A percentile compares a stretch with the other conserved stretches of the same genome.
phyloP scores from a whole-genome alignment of 345 rosid species.

The Clarkia xantiana region DNA sequence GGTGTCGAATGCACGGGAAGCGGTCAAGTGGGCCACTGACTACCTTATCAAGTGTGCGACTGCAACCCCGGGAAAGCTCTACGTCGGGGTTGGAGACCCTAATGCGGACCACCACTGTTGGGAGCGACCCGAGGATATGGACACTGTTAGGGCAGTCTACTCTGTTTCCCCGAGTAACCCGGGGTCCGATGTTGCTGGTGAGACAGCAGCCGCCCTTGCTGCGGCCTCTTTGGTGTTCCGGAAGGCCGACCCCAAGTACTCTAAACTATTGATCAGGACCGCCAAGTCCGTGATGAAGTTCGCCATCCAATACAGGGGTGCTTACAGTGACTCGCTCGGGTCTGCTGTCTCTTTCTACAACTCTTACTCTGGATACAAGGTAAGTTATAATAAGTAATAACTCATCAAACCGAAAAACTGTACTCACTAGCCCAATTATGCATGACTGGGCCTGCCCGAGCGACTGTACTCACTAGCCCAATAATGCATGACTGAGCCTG shows the following conservation, averaged over 20 bases:
- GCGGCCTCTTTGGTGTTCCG: conserved; percentile 89
- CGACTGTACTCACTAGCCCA: no score
- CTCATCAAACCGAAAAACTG: background rate
- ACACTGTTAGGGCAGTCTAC: conserved; percentile 54
- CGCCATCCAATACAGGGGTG: conserved; percentile 62
- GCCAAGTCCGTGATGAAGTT: conserved; percentile 62
- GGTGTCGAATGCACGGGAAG: conserved; percentile 37
- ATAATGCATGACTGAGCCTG: background rate
- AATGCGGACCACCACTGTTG: conserved; percentile 81
- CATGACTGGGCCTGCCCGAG: no score
- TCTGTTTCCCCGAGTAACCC: conserved; percentile 62
- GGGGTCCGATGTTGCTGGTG: conserved; percentile 86
- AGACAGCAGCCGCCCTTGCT: conserved; percentile 78
- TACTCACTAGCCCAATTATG: no score
- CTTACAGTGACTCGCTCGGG: conserved; percentile 74
- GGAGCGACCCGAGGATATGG: conserved; percentile 98
- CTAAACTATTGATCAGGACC: conserved; percentile 33
- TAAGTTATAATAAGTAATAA: conserved; percentile 8
- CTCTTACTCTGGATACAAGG: conserved; percentile 86
- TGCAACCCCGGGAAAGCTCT: conserved; percentile 61
- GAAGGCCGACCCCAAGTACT: conserved; percentile 36
- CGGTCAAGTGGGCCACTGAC: conserved; percentile 72
- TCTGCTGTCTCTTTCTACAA: conserved; percentile 72
- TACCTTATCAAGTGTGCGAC: conserved; percentile 79
- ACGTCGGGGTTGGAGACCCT: conserved; percentile 90